Percentiles rank a stretch among this genome's conserved stretches.
Evolutionary conservation across 805 yeast genomes (phyloP).

Genomic region (Cyberlindnera maclurae): DNA sequence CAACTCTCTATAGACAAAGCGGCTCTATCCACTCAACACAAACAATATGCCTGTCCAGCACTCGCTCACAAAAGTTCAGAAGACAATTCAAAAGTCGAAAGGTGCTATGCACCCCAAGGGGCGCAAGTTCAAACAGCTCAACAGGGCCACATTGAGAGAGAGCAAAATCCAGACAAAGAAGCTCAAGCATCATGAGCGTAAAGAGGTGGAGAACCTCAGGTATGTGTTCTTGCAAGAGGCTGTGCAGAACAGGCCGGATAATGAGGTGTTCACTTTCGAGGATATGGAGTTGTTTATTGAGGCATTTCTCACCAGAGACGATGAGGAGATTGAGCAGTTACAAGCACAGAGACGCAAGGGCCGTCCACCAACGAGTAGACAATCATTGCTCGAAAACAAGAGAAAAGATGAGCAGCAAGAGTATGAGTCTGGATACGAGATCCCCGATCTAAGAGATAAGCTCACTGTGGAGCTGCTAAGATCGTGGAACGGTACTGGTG

Average conservation of each 20-base stretch:
- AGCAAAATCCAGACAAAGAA: constrained; percentile 58
- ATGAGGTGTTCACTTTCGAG: constrained; percentile 38
- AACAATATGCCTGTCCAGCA: constrained; percentile 56
- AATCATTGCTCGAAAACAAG: constrained; percentile 56
- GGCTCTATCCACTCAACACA: background rate
- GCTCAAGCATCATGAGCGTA: constrained; percentile 47
- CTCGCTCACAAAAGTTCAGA: constrained; percentile 57
- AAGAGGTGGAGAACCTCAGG: constrained; percentile 53
- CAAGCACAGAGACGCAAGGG: constrained; percentile 71
- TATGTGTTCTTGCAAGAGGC: constrained; percentile 54
- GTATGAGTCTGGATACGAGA: constrained; percentile 58
- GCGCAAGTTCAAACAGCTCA: constrained; percentile 76
- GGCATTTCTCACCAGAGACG: constrained; percentile 59
- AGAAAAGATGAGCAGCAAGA: constrained; percentile 54
- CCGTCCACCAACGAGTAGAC: constrained; percentile 72
- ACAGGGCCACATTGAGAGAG: constrained; percentile 83
- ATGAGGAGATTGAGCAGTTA: constrained; percentile 64
- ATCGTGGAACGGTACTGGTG: constrained; percentile 77
- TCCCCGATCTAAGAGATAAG: constrained; percentile 65
- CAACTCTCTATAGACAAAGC: background rate
- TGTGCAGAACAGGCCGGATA: constrained; percentile 35
- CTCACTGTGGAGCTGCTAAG: constrained; percentile 53
- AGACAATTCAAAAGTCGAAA: constrained; percentile 46
- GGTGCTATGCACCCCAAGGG: constrained; percentile 79
- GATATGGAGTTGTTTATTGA: constrained; percentile 59